Conservation (phyloP, 75 land plant species). For the Larix kaempferi region DNA sequence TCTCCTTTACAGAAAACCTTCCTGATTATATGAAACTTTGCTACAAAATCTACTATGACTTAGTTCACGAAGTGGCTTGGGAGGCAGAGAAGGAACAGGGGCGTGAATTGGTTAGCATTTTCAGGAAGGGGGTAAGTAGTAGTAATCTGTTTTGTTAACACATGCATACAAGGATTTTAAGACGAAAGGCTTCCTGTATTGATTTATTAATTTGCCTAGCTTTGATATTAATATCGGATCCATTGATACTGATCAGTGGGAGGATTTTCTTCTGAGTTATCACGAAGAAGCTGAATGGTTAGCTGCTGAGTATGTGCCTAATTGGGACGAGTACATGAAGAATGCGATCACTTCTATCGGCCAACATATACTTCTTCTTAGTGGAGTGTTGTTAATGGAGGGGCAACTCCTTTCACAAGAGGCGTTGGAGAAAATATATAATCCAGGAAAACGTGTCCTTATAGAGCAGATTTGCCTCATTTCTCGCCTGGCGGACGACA, state of each 20-base stretch:
- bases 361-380: too few relatives aligned
- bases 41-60: background rate
- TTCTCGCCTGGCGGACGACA: background rate
- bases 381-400: too few relatives aligned
- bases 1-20: background rate
- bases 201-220: too few relatives aligned
- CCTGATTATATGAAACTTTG: background rate
- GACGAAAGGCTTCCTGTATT: background rate
- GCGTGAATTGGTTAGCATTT: background rate
- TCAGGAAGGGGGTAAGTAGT: background rate
- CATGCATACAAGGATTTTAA: background rate
- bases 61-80: background rate
- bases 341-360: background rate
- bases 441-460: too few relatives aligned
- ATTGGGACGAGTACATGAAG: background rate
- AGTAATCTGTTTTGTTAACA: background rate
- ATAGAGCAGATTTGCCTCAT: too few relatives aligned
- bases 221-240: too few relatives aligned
- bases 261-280: background rate
- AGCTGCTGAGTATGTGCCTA: background rate
- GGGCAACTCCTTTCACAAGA: background rate
- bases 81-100: background rate
- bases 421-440: too few relatives aligned
- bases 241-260: background rate
- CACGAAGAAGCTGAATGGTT: background rate